Evolutionary conservation across 2,329 filamentous ascomycete genomes (phyloP).

Genomic region (Nannizzia gypsea): DNA sequence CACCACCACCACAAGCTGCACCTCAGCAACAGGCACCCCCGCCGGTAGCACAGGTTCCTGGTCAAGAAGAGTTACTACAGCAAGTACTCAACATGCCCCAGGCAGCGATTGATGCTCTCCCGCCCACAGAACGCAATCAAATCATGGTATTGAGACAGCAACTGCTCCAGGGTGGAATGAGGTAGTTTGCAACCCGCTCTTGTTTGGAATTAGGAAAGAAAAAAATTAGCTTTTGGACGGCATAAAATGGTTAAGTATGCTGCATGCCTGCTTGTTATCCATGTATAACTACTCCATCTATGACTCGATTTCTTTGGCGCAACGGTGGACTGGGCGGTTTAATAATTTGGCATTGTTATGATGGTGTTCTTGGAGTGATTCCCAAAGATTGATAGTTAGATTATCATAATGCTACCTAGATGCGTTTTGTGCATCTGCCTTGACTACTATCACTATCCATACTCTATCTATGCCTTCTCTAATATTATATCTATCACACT

Average conservation of each 20-base stretch:
- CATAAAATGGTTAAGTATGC: background rate
- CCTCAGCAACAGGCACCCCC: constrained; percentile 34
- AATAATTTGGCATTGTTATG: background rate
- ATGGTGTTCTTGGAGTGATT: background rate
- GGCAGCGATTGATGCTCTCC: constrained; percentile 65
- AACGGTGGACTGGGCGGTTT: background rate
- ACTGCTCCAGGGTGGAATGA: constrained; percentile 73
- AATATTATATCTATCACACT: too few relatives aligned
- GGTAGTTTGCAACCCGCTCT: constrained; percentile 48
- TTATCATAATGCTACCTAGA: constrained; percentile 1
- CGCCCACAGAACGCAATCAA: constrained; percentile 63
- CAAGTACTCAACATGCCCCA: constrained; percentile 72
- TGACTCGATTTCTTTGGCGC: background rate
- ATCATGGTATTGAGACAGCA: constrained; percentile 64
- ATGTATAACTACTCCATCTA: constrained; percentile 1
- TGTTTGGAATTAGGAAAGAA: too few relatives aligned
- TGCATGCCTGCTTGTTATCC: constrained; percentile 1
- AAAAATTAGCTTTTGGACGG: background rate
- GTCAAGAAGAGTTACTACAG: constrained; percentile 62
- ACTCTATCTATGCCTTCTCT: background rate
- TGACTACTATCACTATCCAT: background rate
- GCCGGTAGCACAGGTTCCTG: constrained; percentile 35
- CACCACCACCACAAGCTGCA: constrained; percentile 29
- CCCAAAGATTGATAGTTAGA: background rate
- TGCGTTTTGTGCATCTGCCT: background rate